Evolutionary conservation across 2,329 filamentous ascomycete species (phyloP), one percentile per base, ranked within the genome.

Genomic region (Neurospora sp.): DNA sequence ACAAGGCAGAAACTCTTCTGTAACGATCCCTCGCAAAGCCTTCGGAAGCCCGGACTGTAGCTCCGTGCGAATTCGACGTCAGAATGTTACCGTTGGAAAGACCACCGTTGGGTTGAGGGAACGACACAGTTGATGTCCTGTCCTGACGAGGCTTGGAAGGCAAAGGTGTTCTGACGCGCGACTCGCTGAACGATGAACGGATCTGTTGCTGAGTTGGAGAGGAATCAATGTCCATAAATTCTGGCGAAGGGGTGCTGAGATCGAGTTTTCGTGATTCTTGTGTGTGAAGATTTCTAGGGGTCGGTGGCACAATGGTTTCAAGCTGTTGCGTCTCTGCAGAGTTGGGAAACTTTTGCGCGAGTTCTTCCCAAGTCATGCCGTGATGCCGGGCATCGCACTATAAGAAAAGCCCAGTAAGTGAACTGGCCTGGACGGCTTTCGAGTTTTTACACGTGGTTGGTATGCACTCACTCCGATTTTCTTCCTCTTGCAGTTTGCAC

Each of bases 351-450:
- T 87, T 87, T 74, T 79, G 80, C 66, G 84, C 81, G 17, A 86
- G 84, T 72, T 88, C 85, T 76, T 87, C 85, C 86, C 86, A 89
- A 11, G 84, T 87, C 85, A 87, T 85, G 73, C 84, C 84, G 73
- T 87, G 86, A 76, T 89, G 86, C 73, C 82, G 85, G 15, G 86
- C 86, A 74, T 88, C 85, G 76, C 86, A 89, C 86, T 86, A 69
- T 23, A 71, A 68, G 28, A 33, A 43, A 15, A 70, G 67, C 11
- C 52, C 67, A 13, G 52, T 70, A 62, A 73, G 68, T 67, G 69
- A 70, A 70, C 69, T 68, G 58, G n/a, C 58, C 70, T 68, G 42
- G 66, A 40, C 23, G 52, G 52, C 52, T 62, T 62, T 33, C 13
- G 33, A 17, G 52, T 28, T 62, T 62, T 46, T 46, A 19, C 42